Base-by-base conservation (phyloP, 2,329 filamentous ascomycete genomes). In the Cryphonectria carpinicola region DNA sequence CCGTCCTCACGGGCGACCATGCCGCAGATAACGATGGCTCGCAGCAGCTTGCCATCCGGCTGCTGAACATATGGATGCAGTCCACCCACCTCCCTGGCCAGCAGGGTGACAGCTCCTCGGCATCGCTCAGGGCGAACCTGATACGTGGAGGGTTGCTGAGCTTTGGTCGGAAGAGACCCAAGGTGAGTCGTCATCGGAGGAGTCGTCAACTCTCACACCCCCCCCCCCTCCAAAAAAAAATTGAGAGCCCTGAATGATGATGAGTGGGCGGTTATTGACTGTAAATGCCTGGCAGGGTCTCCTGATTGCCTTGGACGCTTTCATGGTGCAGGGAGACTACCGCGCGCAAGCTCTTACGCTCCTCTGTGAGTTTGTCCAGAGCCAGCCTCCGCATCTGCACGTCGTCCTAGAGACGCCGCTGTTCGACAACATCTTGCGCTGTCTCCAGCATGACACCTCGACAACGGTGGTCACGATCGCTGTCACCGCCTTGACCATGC, bases 331-430 rank as follows among this genome's bases (percentile, higher is more conserved):
- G 73, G 89, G 85, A 73, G 85, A 88, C 28, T 87, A 89, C 71
- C 89, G 93, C 28, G 85, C 89, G 68, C 87, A 88, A 72, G 86
- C 89, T 11, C 80, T 95, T 41, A 87, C 87, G 25, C 84, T 96
- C 14, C 83, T 96, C 22, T 90, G 89, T 76, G 88, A 91, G 61
- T 95, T 94, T 74, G 87, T 96, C 52, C 88, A 91, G 73, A 87
- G 89, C 71, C 91, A 94, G 74, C 92, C 93, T n/a, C 93, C 93
- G 5, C 93, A 95, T 80, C 84, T 96, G 1, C 89, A 96, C 77
- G 85, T 90, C 58, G 88, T 94, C 49, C 81, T 92, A 6, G 87
- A 94, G 74, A 95, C 92, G 1, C 87, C 89, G 0, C 83, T 96
- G 1, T 91, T 96, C 74, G 86, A 87, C 70, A 89, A 92, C 77